Base-by-base conservation (phyloP, 805 yeast species). In the Candida endomychidarum region DNA sequence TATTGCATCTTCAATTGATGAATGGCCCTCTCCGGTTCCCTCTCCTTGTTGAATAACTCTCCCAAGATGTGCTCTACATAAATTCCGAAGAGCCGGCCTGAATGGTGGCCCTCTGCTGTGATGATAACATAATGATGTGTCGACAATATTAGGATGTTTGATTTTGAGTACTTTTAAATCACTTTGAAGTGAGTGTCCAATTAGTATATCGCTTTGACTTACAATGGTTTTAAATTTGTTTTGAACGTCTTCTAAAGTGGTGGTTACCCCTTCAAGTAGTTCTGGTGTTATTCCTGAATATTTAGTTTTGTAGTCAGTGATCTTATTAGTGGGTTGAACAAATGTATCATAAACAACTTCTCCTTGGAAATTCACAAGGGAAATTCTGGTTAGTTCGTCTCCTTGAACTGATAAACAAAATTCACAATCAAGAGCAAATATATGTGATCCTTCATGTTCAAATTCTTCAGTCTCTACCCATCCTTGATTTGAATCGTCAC, bases 381-480 rank as follows among this genome's bases (percentile, higher is more conserved):
- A 85, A 0, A 86, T 78, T 38, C 97, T 70, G 0, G 98, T 80
- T 28, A 91, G 66, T 1, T 78, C 95, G 29, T 74, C 71, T 0
- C 88, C 89, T 1, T 53, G 46, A 0, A 66, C 75, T 0, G 90
- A 62, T 42, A 72, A 63, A 57, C 96, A 88, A 88, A 91, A 93
- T 62, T 91, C 99, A 68, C 99, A 93, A 62, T 91, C 99, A 14
- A 93, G 49, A 0, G 95, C 93, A 63, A 78, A 87, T 0, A 84
- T 77, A 41, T 72, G 80, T 0, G 84, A 74, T 0, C 81, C 82
- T 8, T 70, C 80, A 46, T 78, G 81, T 1, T 74, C 76, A 45
- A 78, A 75, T 1, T 54, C 40, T 10, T 27, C 48, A 0, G 95
- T 83, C 46, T 45, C 53, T 4, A 43, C 42, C 54, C 53, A 50